Evolutionary conservation across 2,329 filamentous ascomycete species (phyloP), one percentile per base, ranked within the genome.

Genomic region (Fusarium incarnatum): DNA sequence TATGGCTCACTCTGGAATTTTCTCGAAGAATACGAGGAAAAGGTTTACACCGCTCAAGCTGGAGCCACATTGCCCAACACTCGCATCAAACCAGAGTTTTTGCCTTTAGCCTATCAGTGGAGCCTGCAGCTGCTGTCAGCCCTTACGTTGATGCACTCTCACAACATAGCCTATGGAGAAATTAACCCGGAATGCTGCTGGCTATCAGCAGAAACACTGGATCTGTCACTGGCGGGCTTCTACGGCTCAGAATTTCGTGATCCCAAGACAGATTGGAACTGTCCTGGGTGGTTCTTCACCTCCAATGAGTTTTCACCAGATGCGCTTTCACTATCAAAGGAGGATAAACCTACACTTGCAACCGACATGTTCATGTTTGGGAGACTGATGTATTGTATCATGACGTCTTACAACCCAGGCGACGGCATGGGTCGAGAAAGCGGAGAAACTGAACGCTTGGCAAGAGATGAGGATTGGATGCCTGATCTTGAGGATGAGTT

Each of bases 361-460:
- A 59, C 56, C 0, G 49, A 59, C 15, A 56, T 59, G 11, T 56
- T 59, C 9, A 20, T 37, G 32, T 59, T 59, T 30, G 40, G 28
- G 8, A 56, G 5, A 2, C 13, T 45, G 2, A 5, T 45, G 3
- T 20, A 59, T 5, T 0, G 27, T 8, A 8, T 59, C 5, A 46
- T 56, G 50, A 57, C 54, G 6, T 40, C 32, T 8, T 1, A 9
- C 3, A 8, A 12, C 2, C 45, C 54, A 4, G 54, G 54, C 8
- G 25, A 57, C 1, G 45, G 45, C 3, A 8, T 16, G 12, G 45
- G 45, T 5, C 25, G 23, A 5, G n/a, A 3, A 6, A n/a, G 6
- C 0, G 11, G 56, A 8, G 48, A 58, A 22, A 58, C 48, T 0
- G 22, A 4, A n/a, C 48, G 37, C 5, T 6, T 28, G 48, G 25